A percentile compares a stretch with the other conserved stretches of the same genome.
phyloP scores from a whole-genome alignment of 2,329 filamentous ascomycete species.

The Helminthosporium solani region DNA sequence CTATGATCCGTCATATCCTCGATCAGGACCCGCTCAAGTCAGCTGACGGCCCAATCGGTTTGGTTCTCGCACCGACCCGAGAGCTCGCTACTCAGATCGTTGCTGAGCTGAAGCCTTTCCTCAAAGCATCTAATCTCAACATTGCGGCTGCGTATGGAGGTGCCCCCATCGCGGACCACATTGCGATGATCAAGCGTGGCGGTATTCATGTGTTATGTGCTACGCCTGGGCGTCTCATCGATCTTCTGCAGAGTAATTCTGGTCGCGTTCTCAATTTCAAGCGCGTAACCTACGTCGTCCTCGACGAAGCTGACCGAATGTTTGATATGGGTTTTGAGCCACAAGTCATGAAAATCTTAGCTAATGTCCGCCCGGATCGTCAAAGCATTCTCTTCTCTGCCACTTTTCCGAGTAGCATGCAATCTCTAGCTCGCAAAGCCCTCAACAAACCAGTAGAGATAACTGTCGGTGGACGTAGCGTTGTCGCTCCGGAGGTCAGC shows the following conservation, averaged over 20 bases:
- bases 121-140: slow-evolving; percentile 80
- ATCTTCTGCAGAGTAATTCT: slow-evolving; percentile 87
- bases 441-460: slow-evolving; percentile 86
- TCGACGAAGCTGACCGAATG: slow-evolving; percentile 98
- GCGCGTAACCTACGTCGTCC: slow-evolving; percentile 87
- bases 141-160: slow-evolving; percentile 93
- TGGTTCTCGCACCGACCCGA: slow-evolving; percentile 92
- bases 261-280: slow-evolving; percentile 91
- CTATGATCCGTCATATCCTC: slow-evolving; percentile 97
- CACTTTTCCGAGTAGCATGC: slow-evolving; percentile 92
- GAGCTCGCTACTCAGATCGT: slow-evolving; percentile 94
- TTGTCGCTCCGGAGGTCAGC: slow-evolving; percentile 71
- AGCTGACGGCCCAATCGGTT: slow-evolving; percentile 80
- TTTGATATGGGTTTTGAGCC: slow-evolving; percentile 99
- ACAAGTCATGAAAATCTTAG: slow-evolving; percentile 94
- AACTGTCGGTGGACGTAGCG: slow-evolving; percentile 80
- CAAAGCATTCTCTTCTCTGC: slow-evolving; percentile 96
- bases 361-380: slow-evolving; percentile 85
- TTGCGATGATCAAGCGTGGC: slow-evolving; percentile 91
- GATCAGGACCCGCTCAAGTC: slow-evolving; percentile 81
- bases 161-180: slow-evolving; percentile 94
- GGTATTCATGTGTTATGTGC: slow-evolving; percentile 87
- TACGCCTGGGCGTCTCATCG: slow-evolving; percentile 93
- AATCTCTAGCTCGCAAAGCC: slow-evolving; percentile 84
- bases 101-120: slow-evolving; percentile 89